A percentile compares a stretch with the other conserved stretches of the same genome.
Conservation (phyloP, 371 early-diverging fungal species). For the Rhizopus stolonifer region DNA sequence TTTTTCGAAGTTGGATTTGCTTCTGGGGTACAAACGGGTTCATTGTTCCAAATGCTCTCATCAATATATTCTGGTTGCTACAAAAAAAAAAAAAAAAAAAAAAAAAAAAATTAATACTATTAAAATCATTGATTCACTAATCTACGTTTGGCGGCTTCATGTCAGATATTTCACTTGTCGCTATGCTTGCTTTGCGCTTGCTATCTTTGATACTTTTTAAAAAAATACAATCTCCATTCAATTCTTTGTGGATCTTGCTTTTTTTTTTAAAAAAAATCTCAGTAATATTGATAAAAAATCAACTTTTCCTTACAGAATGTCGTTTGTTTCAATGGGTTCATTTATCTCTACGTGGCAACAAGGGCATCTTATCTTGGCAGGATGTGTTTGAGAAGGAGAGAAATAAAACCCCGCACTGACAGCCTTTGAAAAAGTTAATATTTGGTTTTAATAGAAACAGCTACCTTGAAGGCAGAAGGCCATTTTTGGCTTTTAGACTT, state of each 20-base stretch:
- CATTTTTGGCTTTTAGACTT: slow-evolving; percentile 4
- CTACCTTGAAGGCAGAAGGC: slow-evolving; percentile 22
- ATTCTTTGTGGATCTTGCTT: slow-evolving; percentile 1
- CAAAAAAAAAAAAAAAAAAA: too few relatives aligned
- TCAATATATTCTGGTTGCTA: not conserved
- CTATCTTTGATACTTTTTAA: slow-evolving; percentile 4
- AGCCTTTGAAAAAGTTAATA: too few relatives aligned
- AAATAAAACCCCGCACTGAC: slow-evolving; percentile 39
- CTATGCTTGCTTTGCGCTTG: not conserved
- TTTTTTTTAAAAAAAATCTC: not conserved
- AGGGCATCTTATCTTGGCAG: slow-evolving; percentile 23
- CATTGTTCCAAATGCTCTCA: slow-evolving; percentile 24
- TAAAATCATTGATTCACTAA: too few relatives aligned
- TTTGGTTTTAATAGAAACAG: too few relatives aligned
- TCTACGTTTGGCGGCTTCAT: not conserved
- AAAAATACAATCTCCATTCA: slow-evolving; percentile 7
- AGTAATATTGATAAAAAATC: not conserved
- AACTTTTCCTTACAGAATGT: slow-evolving; percentile 21
- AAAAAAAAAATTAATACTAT: too few relatives aligned
- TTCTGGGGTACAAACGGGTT: slow-evolving; percentile 3
- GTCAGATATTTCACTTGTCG: not conserved
- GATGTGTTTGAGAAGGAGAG: slow-evolving; percentile 15
- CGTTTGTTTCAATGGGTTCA: slow-evolving; percentile 6
- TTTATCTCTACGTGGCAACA: slow-evolving; percentile 22
- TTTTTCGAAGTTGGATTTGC: not conserved